Evolutionary conservation across 306 rosid genomes (phyloP), one percentile per base, ranked within the genome.

Genomic region (Cucumis hystrix): DNA sequence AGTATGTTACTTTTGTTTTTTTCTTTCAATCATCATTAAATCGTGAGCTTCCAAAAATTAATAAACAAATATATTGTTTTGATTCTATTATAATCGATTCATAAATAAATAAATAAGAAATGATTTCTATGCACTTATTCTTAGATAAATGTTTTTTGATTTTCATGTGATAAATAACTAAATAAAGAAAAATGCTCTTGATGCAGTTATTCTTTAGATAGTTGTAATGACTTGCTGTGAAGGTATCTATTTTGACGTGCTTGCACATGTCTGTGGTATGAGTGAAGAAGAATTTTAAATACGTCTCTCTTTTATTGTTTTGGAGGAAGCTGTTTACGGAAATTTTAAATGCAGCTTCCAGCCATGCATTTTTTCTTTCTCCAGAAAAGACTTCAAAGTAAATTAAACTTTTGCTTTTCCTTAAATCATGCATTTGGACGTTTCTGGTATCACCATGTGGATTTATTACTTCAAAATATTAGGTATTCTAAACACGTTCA

Each of bases 1-100:
- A 80, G 99, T 96, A 89, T 80, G 97, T 84, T 77, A 7, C 51
- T 56, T 37, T 79, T 77, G 59, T 67, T 58, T 17, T 75, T 63
- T 59, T 75, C 11, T 69, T 43, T 61, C n/a, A 16, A 23, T 78
- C 76, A 25, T 25, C 59, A 47, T 43, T 70, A 71, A 28, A 25
- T 49, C 16, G 7, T 68, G 57, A 69, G 51, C n/a, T 6, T 68
- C 35, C 10, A 43, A 1, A 20, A 68, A 21, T 68, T 6, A 68
- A n/a, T 28, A 39, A 66, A 66, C 3, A 30, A 35, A 37, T 13
- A 71, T 49, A 51, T 75, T 52, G 63, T 41, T 21, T 68, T 57
- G 39, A 23, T 14, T 55, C 11, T 18, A 6, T 18, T n/a, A 55
- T 55, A 55, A 18, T 55, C 37, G 37, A 33, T 33, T 6, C 23